Conservation (phyloP, 1,284 basidiomycete species). For the Cutaneotrichosporon sp. region DNA sequence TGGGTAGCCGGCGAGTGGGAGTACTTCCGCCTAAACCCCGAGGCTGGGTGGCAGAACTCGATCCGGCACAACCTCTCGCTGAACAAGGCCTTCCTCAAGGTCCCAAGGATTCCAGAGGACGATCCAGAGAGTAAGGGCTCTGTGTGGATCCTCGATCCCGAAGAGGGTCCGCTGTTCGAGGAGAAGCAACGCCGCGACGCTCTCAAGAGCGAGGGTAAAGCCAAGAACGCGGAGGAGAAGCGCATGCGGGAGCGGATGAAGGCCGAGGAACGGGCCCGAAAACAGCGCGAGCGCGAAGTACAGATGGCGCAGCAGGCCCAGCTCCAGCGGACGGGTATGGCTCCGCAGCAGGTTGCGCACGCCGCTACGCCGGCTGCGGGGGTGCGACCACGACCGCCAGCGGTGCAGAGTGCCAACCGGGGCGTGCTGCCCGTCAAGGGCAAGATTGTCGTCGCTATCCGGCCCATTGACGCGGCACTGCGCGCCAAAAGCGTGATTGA, state of each 20-base stretch:
- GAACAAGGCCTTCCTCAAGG: constrained; percentile 78
- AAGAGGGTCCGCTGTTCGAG: constrained; percentile 49
- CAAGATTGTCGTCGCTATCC: constrained; percentile 39
- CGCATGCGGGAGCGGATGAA: constrained; percentile 38
- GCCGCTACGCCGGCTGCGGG: not conserved
- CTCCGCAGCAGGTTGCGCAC: not conserved
- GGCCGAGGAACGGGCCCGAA: constrained; percentile 35
- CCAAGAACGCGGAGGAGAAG: constrained; percentile 43
- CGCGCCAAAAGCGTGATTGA: constrained; percentile 38
- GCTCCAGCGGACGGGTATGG: constrained; percentile 7
- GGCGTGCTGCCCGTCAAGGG: constrained; percentile 35
- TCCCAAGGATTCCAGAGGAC: constrained; percentile 71
- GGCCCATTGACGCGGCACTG: constrained; percentile 37
- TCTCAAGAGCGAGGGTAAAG: constrained; percentile 42
- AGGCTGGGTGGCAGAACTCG: constrained; percentile 86
- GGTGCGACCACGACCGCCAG: constrained; percentile 1
- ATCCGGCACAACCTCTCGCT: constrained; percentile 87
- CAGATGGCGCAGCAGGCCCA: constrained; percentile 19
- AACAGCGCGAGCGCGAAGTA: constrained; percentile 27
- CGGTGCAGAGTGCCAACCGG: constrained; percentile 24
- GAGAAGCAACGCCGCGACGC: constrained; percentile 45
- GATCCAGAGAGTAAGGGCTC: constrained; percentile 77
- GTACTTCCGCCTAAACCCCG: constrained; percentile 78
- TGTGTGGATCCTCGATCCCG: constrained; percentile 79
- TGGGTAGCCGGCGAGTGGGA: constrained; percentile 86